phyloP scores from a whole-genome alignment of 352 stramenopile genomes.

The Thalassiosira tumida region DNA sequence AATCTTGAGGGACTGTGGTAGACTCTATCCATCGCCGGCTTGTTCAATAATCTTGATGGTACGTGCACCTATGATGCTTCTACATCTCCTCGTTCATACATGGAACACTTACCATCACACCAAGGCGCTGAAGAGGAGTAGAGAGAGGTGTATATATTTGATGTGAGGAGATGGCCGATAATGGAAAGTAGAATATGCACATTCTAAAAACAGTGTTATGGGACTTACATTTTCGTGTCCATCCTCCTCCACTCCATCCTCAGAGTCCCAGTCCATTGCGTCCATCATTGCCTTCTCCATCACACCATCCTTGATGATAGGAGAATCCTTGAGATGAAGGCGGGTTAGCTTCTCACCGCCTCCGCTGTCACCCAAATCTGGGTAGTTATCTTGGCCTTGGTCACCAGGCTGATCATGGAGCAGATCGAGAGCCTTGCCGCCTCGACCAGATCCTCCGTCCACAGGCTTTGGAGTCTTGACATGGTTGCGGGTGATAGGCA shows the following conservation, averaged over 20 bases:
- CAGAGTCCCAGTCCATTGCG: not conserved
- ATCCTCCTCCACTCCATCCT: not conserved
- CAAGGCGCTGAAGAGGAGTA: too few relatives aligned
- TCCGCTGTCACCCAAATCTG: not conserved
- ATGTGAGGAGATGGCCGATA: too few relatives aligned
- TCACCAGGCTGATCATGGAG: not conserved
- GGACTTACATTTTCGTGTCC: not conserved
- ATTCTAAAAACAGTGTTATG: not conserved
- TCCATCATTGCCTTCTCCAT: slow-evolving; percentile 2
- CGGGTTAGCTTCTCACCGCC: not conserved
- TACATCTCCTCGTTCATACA: too few relatives aligned
- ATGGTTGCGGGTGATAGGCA: not conserved
- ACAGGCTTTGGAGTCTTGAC: not conserved
- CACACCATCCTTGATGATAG: not conserved
- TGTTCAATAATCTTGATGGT: too few relatives aligned
- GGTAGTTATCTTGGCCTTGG: not conserved
- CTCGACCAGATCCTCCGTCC: not conserved
- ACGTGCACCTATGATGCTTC: too few relatives aligned
- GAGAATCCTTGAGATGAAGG: not conserved
- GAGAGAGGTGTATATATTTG: too few relatives aligned
- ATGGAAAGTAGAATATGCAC: slow-evolving; percentile 1
- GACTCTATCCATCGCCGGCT: too few relatives aligned
- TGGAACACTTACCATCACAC: too few relatives aligned
- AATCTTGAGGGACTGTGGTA: too few relatives aligned
- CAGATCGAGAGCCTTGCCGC: not conserved